Conservation (phyloP, 176 grass and related monocot species). For the Canna indica region DNA sequence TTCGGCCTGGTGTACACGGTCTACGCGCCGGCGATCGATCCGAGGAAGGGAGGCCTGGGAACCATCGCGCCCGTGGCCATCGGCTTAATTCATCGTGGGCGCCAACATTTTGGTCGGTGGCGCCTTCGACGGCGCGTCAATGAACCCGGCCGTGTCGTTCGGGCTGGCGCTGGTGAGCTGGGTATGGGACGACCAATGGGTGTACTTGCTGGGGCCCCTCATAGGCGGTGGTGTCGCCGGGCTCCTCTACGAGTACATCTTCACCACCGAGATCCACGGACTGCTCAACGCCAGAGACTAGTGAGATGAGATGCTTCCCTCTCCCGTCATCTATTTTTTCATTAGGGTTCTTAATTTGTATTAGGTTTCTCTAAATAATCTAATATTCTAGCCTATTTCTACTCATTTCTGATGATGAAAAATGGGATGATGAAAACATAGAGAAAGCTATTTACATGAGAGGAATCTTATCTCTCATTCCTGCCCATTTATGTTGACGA, state of each 20-base stretch:
- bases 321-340: background rate
- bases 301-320: slow-evolving; percentile 24
- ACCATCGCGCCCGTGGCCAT: slow-evolving; percentile 90
- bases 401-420: too few relatives aligned
- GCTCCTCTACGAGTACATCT: slow-evolving; percentile 69
- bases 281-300: slow-evolving; percentile 66
- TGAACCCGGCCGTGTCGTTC: slow-evolving; percentile 97
- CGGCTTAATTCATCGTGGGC: slow-evolving; percentile 89
- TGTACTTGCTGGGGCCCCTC: slow-evolving; percentile 88
- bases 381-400: too few relatives aligned
- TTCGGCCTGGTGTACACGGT: slow-evolving; percentile 98
- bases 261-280: slow-evolving; percentile 62
- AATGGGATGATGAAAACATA: too few relatives aligned
- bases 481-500: too few relatives aligned
- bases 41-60: slow-evolving; percentile 70
- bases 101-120: slow-evolving; percentile 85
- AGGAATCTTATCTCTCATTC: too few relatives aligned
- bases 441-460: too few relatives aligned
- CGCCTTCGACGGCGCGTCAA: slow-evolving; percentile 76
- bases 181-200: slow-evolving; percentile 78
- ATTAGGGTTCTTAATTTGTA: background rate
- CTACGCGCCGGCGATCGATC: slow-evolving; percentile 82
- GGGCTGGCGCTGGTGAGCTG: slow-evolving; percentile 87
- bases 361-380: too few relatives aligned
- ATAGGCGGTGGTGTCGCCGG: slow-evolving; percentile 72